A percentile compares a stretch with the other conserved stretches of the same genome.
Evolutionary conservation across 1,284 basidiomycete species (phyloP).

Genomic region (Heterobasidion irregulare): DNA sequence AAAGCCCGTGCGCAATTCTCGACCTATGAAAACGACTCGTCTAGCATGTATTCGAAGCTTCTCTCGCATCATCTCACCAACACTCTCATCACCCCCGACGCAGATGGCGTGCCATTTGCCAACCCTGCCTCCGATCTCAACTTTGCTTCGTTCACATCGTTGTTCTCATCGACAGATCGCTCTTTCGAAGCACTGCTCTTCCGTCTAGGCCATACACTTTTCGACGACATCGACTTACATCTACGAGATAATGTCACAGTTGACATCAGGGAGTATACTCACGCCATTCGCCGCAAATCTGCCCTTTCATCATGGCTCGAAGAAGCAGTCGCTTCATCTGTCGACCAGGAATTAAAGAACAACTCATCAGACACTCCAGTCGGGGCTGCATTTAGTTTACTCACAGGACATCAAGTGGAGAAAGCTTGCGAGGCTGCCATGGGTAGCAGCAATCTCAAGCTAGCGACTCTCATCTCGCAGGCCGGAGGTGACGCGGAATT

Average conservation of each 20-base stretch:
- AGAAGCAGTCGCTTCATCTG: slow-evolving; percentile 60
- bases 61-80: slow-evolving; percentile 76
- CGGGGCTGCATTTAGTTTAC: slow-evolving; percentile 61
- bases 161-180: slow-evolving; percentile 70
- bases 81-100: slow-evolving; percentile 56
- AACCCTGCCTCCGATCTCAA: slow-evolving; percentile 49
- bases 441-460: slow-evolving; percentile 73
- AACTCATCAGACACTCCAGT: slow-evolving; percentile 38
- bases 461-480: slow-evolving; percentile 91
- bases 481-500: slow-evolving; percentile 77
- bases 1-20: slow-evolving; percentile 39
- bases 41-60: slow-evolving; percentile 50
- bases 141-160: slow-evolving; percentile 72
- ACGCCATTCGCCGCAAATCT: slow-evolving; percentile 67
- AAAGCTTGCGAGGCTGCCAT: slow-evolving; percentile 75
- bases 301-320: slow-evolving; percentile 85
- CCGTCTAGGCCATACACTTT: slow-evolving; percentile 85
- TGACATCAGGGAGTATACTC: slow-evolving; percentile 54
- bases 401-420: slow-evolving; percentile 86
- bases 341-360: slow-evolving; percentile 70
- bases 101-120: slow-evolving; percentile 51
- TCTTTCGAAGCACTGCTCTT: slow-evolving; percentile 79
- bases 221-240: slow-evolving; percentile 76
- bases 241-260: slow-evolving; percentile 44
- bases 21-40: slow-evolving; percentile 25